A percentile compares a stretch with the other conserved stretches of the same genome.
phyloP scores from a whole-genome alignment of 2,329 filamentous ascomycete genomes.

The Akanthomyces lecanii region DNA sequence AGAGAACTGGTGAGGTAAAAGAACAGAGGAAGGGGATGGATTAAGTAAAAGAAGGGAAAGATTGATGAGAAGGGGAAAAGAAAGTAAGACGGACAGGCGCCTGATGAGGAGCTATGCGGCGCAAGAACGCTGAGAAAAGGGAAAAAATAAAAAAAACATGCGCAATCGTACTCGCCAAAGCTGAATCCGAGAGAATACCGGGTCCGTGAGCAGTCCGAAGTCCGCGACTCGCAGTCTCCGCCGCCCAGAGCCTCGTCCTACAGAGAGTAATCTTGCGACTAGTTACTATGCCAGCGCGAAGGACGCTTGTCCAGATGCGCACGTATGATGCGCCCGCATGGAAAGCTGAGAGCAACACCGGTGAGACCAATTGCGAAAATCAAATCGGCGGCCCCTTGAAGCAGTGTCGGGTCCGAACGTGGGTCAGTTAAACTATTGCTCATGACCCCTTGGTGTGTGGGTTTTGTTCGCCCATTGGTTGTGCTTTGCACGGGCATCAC shows the following conservation, averaged over 20 bases:
- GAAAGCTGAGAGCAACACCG: no score
- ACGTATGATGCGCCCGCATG: background rate
- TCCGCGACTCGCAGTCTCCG: conserved; percentile 7
- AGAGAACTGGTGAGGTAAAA: no score
- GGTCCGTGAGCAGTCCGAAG: conserved; percentile 12
- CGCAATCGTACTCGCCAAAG: conserved; percentile 13
- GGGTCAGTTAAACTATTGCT: background rate
- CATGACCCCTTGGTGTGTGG: background rate
- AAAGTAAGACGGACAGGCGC: background rate
- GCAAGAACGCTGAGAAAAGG: background rate
- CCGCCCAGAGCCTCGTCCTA: background rate
- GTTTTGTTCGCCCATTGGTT: background rate
- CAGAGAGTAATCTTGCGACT: no score
- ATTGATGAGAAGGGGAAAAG: background rate
- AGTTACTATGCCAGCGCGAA: background rate
- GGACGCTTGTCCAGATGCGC: background rate
- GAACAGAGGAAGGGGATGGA: background rate
- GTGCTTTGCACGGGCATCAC: no score
- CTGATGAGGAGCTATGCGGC: background rate
- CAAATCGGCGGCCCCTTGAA: background rate
- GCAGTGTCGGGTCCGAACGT: conserved; percentile 1
- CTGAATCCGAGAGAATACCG: background rate
- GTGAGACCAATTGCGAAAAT: no score
- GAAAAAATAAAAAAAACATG: conserved; percentile 4
- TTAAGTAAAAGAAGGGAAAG: background rate